Base-by-base conservation (phyloP, 768 basidiomycete genomes). In the Phaeotremella skinneri region DNA sequence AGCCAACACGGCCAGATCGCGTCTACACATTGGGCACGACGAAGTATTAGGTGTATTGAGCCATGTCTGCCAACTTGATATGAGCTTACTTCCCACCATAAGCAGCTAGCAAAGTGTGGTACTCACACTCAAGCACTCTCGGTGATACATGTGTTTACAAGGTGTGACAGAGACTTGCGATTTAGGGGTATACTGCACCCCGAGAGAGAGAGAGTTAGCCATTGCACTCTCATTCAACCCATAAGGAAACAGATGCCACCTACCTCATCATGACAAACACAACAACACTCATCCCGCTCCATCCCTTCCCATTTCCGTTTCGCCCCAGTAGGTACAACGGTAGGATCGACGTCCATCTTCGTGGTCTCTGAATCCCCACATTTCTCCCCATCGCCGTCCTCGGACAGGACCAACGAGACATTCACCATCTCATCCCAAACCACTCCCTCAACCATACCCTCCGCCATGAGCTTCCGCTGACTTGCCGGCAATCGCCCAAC, bases 251-350 rank as follows among this genome's bases (percentile, higher is more conserved):
- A 14, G 23, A 2, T 29, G 9, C 2, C 2, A 69, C 70, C 62
- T 61, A 72, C 70, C 30, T 73, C 69, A 53, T 73, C 71, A 49
- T 73, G 67, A 39, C 71, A 73, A 6, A 73, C 67, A 11, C 69
- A 66, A 43, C 71, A 73, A 26, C 43, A 59, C 27, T 52, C 58
- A 39, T 73, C 71, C 41, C 55, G 52, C 26, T 61, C 66, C 55
- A 66, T 62, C 6, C 57, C 63, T 43, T 56, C 56, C 14, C 14
- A 30, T n/a, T 16, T 30, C 21, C 31, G 32, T 32, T 55, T 29
- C 13, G 34, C 58, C 7, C 43, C 21, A 7, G 13, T 23, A 11
- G 43, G 43, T n/a, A n/a, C n/a, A n/a, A n/a, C 34, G 34, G 34
- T 17, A 37, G 34, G 9, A 17, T 37, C 7, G 34, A 37, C 43